A percentile compares a stretch with the other conserved stretches of the same genome.
phyloP scores from a whole-genome alignment of 305 asterid genomes.

The Fraxinus angustifolia region DNA sequence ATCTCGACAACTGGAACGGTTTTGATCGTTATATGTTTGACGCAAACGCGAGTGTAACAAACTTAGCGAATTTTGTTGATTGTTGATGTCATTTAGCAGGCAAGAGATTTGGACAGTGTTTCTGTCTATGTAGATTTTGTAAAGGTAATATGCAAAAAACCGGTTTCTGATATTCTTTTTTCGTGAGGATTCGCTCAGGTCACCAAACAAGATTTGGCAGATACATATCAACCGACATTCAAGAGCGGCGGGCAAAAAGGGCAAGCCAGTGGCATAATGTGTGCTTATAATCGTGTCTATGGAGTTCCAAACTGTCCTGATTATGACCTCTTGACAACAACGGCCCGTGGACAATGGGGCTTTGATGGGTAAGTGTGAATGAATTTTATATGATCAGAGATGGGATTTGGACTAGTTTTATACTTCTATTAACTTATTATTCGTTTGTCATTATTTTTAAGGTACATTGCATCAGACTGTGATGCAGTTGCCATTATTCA shows the following conservation, averaged over 20 bases:
- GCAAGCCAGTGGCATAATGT: conserved; percentile 63
- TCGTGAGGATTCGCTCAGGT: conserved; percentile 35
- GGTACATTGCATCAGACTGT: conserved; percentile 65
- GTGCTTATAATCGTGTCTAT: conserved; percentile 64
- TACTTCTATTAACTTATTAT: not conserved
- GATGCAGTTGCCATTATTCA: conserved; percentile 64
- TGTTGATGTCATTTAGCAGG: not conserved
- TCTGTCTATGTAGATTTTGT: not conserved
- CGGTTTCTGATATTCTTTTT: not conserved
- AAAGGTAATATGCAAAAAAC: not conserved
- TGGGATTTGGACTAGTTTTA: not conserved
- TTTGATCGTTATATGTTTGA: conserved; percentile 52
- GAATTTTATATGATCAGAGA: not conserved
- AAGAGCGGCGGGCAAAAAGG: conserved; percentile 55
- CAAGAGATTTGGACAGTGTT: not conserved
- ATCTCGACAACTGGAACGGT: conserved; percentile 76
- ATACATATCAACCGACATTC: conserved; percentile 75
- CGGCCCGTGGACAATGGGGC: conserved; percentile 65
- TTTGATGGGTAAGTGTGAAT: conserved; percentile 51
- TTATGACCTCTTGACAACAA: conserved; percentile 41
- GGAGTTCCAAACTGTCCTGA: conserved; percentile 72
- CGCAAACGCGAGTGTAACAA: conserved; percentile 40
- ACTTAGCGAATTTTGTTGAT: not conserved
- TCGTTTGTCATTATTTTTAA: conserved; percentile 3
- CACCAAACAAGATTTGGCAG: conserved; percentile 66